A percentile compares a stretch with the other conserved stretches of the same genome.
phyloP scores from a whole-genome alignment of 2,329 filamentous ascomycete genomes.

The Arthrocladium fulminans region DNA sequence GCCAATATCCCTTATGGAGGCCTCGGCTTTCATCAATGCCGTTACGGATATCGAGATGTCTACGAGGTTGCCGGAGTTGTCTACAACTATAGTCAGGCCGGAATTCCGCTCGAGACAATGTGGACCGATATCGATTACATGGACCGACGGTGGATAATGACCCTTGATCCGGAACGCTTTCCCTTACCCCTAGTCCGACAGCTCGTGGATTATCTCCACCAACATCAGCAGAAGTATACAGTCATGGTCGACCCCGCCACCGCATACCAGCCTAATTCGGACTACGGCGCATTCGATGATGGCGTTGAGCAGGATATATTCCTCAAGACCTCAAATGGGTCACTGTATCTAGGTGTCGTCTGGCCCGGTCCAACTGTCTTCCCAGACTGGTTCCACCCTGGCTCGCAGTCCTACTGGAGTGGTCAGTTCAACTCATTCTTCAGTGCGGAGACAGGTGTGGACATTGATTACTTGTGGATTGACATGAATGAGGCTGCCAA shows the following conservation, averaged over 20 bases:
- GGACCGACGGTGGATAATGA: constrained; percentile 5
- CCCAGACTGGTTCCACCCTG: constrained; percentile 67
- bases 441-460: constrained; percentile 52
- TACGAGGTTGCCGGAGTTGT: constrained; percentile 37
- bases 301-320: constrained; percentile 52
- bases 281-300: constrained; percentile 51
- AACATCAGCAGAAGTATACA: constrained; percentile 59
- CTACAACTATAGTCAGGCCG: constrained; percentile 34
- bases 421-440: constrained; percentile 60
- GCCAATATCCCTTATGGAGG: constrained; percentile 58
- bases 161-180: constrained; percentile 29
- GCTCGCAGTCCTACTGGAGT: constrained; percentile 60
- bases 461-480: constrained; percentile 72
- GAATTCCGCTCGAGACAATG: constrained; percentile 36
- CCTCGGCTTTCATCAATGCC: constrained; percentile 54
- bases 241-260: constrained; percentile 64
- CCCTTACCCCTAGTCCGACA: constrained; percentile 47
- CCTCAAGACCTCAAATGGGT: constrained; percentile 21
- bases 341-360: constrained; percentile 38
- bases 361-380: constrained; percentile 46
- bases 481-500: constrained; percentile 56
- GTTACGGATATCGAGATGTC: constrained; percentile 52
- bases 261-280: constrained; percentile 28
- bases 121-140: constrained; percentile 30
- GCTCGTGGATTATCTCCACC: constrained; percentile 58